phyloP scores from a whole-genome alignment of 805 yeast genomes.

The Myxozyma vanderwaltii region DNA sequence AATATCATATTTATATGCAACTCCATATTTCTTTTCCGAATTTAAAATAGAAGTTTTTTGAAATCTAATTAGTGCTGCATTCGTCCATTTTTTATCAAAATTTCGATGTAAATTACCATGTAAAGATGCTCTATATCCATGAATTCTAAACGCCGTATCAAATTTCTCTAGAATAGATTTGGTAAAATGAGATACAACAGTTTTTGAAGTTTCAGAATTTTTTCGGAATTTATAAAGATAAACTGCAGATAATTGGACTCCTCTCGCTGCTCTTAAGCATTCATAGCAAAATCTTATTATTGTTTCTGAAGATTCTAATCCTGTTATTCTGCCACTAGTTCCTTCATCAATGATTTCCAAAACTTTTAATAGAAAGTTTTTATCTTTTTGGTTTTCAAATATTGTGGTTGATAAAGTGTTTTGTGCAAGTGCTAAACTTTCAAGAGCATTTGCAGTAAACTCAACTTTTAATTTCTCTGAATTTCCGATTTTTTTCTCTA shows the following conservation, averaged over 20 bases:
- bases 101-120: constrained; percentile 50
- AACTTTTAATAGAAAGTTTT: constrained; percentile 13
- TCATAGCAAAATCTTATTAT: constrained; percentile 50
- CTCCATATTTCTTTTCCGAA: constrained; percentile 51
- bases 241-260: constrained; percentile 75
- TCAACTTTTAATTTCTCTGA: constrained; percentile 24
- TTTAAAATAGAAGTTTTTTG: constrained; percentile 50
- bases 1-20: constrained; percentile 58
- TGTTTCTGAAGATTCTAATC: constrained; percentile 22
- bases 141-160: constrained; percentile 47
- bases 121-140: constrained; percentile 51
- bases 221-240: constrained; percentile 59
- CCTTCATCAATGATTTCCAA: constrained; percentile 19
- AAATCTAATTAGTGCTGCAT: constrained; percentile 54
- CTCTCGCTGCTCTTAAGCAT: constrained; percentile 61
- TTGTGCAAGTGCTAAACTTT: constrained; percentile 71
- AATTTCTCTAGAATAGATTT: constrained; percentile 37
- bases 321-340: constrained; percentile 14
- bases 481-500: constrained; percentile 36
- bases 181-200: constrained; percentile 35
- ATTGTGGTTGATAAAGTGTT: constrained; percentile 75
- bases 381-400: constrained; percentile 43
- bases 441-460: constrained; percentile 59
- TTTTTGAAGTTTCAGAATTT: constrained; percentile 37
- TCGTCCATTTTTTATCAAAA: constrained; percentile 55